These are phyloP conservation scores for Saccharomyces hybrid DNA, from an alignment of 1,139 yeast species.

Conservation along the genomic window DNA sequence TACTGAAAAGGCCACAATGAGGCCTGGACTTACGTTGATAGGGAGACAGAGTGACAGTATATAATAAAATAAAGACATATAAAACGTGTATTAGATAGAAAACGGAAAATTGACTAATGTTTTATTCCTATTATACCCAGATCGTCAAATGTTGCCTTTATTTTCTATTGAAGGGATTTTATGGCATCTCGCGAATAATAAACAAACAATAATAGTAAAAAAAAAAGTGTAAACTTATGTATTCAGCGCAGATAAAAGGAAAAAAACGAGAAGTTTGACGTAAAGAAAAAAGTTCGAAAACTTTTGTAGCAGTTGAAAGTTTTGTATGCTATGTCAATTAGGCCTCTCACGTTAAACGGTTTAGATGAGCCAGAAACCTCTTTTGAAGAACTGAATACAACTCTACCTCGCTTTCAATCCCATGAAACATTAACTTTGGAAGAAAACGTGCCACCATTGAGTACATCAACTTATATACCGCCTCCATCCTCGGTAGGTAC, in stretches of 20 bases:
- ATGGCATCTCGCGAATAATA: not conserved
- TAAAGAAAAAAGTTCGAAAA: not conserved
- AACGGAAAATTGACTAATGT: not conserved
- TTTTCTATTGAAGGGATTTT: not conserved
- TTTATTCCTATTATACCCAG: not conserved
- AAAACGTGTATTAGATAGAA: not conserved
- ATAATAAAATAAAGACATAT: constrained; percentile 17
- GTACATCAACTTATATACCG: constrained; percentile 6
- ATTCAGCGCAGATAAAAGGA: not conserved
- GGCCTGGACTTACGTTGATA: constrained; percentile 53
- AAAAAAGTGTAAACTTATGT: not conserved
- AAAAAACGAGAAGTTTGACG: not conserved
- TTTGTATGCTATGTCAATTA: constrained; percentile 14
- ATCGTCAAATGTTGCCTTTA: not conserved
- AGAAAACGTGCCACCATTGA: constrained; percentile 6
- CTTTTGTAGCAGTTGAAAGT: not conserved
- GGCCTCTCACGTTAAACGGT: constrained; percentile 17
- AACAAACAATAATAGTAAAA: not conserved
- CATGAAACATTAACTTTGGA: constrained; percentile 4
- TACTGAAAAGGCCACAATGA: constrained; percentile 45
- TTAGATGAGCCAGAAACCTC: constrained; percentile 25
- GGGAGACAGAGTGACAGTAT: constrained; percentile 71
- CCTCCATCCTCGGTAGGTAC: constrained; percentile 25
- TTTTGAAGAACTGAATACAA: constrained; percentile 29
- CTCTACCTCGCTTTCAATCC: constrained; percentile 10